These are phyloP conservation scores for Dryas alaskensis DNA, from an alignment of 306 rosid genomes.

Conservation along the genomic window DNA sequence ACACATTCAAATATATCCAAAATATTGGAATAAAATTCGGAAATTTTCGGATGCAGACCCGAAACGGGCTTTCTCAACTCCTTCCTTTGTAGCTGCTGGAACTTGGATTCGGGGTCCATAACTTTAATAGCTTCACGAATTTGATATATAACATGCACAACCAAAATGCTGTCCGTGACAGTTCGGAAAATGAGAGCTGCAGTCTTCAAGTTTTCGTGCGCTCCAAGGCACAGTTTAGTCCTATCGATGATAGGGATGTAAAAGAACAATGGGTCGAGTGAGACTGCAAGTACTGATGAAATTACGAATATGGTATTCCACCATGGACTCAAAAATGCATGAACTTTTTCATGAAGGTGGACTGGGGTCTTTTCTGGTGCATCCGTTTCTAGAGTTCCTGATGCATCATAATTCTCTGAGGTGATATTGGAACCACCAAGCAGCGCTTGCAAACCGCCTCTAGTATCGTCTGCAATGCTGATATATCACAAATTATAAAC, in stretches of 20 bases:
- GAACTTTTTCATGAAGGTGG: not conserved
- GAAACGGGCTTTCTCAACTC: too few species aligned
- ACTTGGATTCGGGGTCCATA: not conserved
- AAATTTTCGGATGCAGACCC: too few species aligned
- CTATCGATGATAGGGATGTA: slow-evolving; percentile 24
- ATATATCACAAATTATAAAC: too few species aligned
- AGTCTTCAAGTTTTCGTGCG: slow-evolving; percentile 13
- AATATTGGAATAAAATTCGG: too few species aligned
- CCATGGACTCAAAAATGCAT: not conserved
- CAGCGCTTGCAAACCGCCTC: too few species aligned
- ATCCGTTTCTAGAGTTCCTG: too few species aligned
- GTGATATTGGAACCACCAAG: too few species aligned
- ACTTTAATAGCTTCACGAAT: not conserved
- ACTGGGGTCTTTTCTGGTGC: too few species aligned
- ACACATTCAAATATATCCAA: not conserved
- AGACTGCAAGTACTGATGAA: slow-evolving; percentile 27
- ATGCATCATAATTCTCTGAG: too few species aligned
- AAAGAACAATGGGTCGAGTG: slow-evolving; percentile 35
- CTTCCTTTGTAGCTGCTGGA: not conserved
- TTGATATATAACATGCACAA: slow-evolving; percentile 18
- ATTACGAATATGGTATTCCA: slow-evolving; percentile 29
- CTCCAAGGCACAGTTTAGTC: slow-evolving; percentile 15
- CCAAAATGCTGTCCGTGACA: slow-evolving; percentile 19
- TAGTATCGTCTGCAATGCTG: too few species aligned
- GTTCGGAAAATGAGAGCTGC: slow-evolving; percentile 18